phyloP scores from a whole-genome alignment of 1,284 basidiomycete species.

The Entoloma clypeatum region DNA sequence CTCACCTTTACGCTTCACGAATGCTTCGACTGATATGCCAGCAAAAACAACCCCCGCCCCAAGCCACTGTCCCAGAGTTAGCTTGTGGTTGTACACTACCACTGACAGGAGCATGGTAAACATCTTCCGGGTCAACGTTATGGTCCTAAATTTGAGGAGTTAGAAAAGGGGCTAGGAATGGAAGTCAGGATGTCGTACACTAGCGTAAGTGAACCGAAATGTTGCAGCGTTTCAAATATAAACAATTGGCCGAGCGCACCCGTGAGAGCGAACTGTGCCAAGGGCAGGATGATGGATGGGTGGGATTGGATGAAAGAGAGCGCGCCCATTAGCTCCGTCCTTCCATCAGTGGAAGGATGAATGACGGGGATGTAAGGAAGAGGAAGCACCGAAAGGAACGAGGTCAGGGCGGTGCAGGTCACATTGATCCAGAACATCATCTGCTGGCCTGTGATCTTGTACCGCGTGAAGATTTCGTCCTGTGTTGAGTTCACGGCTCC shows the following conservation, averaged over 20 bases:
- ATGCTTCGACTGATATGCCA: slow-evolving; percentile 92
- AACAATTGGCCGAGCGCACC: slow-evolving; percentile 95
- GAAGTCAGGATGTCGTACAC: slow-evolving; percentile 52
- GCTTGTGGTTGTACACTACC: slow-evolving; percentile 84
- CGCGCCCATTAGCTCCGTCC: slow-evolving; percentile 67
- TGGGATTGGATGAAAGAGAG: slow-evolving; percentile 78
- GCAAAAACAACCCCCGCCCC: slow-evolving; percentile 90
- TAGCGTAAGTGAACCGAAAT: slow-evolving; percentile 92
- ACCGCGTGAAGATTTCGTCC: slow-evolving; percentile 88
- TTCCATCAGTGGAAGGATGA: slow-evolving; percentile 56
- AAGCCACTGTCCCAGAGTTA: slow-evolving; percentile 86
- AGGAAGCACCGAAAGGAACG: slow-evolving; percentile 64
- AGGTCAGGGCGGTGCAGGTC: slow-evolving; percentile 71
- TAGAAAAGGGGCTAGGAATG: slow-evolving; percentile 12
- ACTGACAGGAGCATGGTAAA: slow-evolving; percentile 98
- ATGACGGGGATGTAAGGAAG: slow-evolving; percentile 74
- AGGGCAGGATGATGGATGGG: slow-evolving; percentile 73
- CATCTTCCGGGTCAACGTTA: slow-evolving; percentile 96
- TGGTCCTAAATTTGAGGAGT: too few relatives aligned
- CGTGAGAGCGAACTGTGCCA: slow-evolving; percentile 84
- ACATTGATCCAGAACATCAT: slow-evolving; percentile 99
- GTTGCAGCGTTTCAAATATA: slow-evolving; percentile 96
- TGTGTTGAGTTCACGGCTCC: slow-evolving; percentile 97
- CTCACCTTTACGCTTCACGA: slow-evolving; percentile 79
- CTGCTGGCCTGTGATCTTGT: slow-evolving; percentile 87